Percentiles rank a stretch among this genome's conserved stretches.
phyloP scores from a whole-genome alignment of 305 asterid species.

The Andrographis paniculata region DNA sequence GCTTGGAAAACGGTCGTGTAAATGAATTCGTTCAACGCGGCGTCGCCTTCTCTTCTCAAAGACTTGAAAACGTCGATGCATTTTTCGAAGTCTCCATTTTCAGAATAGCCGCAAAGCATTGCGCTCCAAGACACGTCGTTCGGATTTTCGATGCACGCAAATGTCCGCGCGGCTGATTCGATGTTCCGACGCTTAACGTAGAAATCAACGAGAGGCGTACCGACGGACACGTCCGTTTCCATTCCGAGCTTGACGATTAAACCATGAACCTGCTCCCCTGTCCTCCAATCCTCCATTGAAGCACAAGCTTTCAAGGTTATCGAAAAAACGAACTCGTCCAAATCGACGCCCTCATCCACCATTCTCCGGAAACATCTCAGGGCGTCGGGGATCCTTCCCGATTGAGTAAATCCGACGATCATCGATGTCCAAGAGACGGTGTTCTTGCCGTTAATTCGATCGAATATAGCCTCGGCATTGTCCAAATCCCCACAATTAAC shows the following conservation, averaged over 20 bases:
- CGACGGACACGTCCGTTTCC: conserved; percentile 38
- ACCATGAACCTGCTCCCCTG: conserved; percentile 44
- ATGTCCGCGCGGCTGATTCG: conserved; percentile 31
- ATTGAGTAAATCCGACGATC: conserved; percentile 51
- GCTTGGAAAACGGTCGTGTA: conserved; percentile 45
- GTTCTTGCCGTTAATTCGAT: conserved; percentile 34
- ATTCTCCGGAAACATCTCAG: conserved; percentile 31
- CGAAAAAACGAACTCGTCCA: conserved; percentile 50
- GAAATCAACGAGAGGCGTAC: conserved; percentile 51
- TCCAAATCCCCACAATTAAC: conserved; percentile 36
- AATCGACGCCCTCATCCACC: conserved; percentile 26
- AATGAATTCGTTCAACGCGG: conserved; percentile 34
- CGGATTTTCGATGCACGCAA: conserved; percentile 36
- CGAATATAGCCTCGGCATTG: conserved; percentile 27
- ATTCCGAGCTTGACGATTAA: conserved; percentile 33
- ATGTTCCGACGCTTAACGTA: conserved; percentile 38
- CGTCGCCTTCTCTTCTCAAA: conserved; percentile 29
- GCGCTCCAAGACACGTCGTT: conserved; percentile 66
- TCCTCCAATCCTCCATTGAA: conserved; percentile 23
- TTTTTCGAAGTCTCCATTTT: conserved; percentile 36
- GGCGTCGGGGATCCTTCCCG: conserved; percentile 32
- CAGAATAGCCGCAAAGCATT: conserved; percentile 36
- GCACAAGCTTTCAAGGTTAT: conserved; percentile 48
- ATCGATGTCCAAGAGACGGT: conserved; percentile 41
- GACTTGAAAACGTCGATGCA: conserved; percentile 30